Conservation (phyloP, 192 early-diverging fungal species). For the Coemansia sp. region DNA sequence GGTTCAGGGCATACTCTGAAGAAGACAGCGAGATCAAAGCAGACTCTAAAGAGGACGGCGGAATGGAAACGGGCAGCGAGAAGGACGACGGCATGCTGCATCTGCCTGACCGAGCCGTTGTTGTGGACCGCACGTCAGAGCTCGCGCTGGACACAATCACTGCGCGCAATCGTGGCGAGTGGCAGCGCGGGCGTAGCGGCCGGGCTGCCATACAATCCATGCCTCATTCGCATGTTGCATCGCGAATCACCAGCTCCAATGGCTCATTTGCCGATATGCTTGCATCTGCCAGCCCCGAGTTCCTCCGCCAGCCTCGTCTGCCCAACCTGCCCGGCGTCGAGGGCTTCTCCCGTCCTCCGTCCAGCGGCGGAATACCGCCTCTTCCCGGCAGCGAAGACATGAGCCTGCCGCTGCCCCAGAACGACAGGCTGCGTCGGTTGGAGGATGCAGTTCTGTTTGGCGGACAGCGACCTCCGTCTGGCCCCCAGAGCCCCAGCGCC, state of each 20-base stretch:
- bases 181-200: neutral
- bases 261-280: slow-evolving; percentile 32
- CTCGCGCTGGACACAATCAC: slow-evolving; percentile 32
- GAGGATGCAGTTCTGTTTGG: slow-evolving; percentile 24
- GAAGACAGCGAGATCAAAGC: too few species aligned
- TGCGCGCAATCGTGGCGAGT: slow-evolving; percentile 3
- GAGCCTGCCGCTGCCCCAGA: slow-evolving; percentile 13
- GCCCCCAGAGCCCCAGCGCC: too few species aligned
- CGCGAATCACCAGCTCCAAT: slow-evolving; percentile 24
- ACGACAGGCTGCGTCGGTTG: slow-evolving; percentile 19
- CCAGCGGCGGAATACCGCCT: neutral
- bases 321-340: slow-evolving; percentile 21
- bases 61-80: too few species aligned
- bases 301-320: slow-evolving; percentile 1
- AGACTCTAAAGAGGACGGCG: too few species aligned
- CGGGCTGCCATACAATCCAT: slow-evolving; percentile 6
- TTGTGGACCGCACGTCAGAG: slow-evolving; percentile 21
- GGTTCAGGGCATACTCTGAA: too few species aligned
- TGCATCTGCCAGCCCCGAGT: slow-evolving; percentile 14
- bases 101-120: too few species aligned
- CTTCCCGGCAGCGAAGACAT: neutral
- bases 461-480: slow-evolving; percentile 3
- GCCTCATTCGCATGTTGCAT: slow-evolving; percentile 30
- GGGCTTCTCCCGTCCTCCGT: slow-evolving; percentile 2
- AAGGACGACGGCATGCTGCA: too few species aligned